Conservation (phyloP, 768 basidiomycete species). For the Collybiopsis confluens region DNA sequence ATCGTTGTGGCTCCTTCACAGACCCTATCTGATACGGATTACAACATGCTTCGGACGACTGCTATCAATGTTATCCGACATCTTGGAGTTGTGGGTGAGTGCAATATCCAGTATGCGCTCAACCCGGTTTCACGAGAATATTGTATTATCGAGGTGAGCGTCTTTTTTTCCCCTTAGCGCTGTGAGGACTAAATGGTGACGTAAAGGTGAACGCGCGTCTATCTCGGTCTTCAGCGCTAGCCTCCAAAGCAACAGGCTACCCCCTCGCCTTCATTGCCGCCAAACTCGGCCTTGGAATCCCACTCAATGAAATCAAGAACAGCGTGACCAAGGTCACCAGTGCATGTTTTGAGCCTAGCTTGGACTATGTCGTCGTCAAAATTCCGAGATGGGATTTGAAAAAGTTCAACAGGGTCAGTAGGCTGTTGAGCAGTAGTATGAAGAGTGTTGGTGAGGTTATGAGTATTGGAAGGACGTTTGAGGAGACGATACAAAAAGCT, state of each 20-base stretch:
- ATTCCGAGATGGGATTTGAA: constrained; percentile 99
- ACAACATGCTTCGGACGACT: constrained; percentile 98
- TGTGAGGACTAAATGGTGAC: too few species aligned
- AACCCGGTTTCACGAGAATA: constrained; percentile 95
- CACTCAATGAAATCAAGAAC: constrained; percentile 97
- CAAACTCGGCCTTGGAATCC: constrained; percentile 95
- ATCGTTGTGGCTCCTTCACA: constrained; percentile 98
- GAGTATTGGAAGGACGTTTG: constrained; percentile 97
- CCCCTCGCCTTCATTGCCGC: constrained; percentile 98
- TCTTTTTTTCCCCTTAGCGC: not conserved
- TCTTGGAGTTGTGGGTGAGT: constrained; percentile 95
- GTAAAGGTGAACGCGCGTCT: constrained; percentile 98
- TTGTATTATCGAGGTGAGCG: constrained; percentile 92
- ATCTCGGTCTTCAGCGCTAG: constrained; percentile 94
- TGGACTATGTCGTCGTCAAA: constrained; percentile 98
- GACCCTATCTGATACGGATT: constrained; percentile 97
- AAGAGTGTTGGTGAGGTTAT: constrained; percentile 99
- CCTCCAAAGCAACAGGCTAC: constrained; percentile 98
- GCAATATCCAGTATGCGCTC: constrained; percentile 98
- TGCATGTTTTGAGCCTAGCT: constrained; percentile 96
- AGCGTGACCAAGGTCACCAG: constrained; percentile 94
- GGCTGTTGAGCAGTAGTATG: constrained; percentile 91
- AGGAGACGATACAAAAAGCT: constrained; percentile 98
- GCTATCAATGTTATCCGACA: constrained; percentile 99
- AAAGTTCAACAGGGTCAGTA: constrained; percentile 94